A percentile compares a stretch with the other conserved stretches of the same genome.
Evolutionary conservation across 1,284 basidiomycete species (phyloP).

Genomic region (Sporisorium scitamineum): DNA sequence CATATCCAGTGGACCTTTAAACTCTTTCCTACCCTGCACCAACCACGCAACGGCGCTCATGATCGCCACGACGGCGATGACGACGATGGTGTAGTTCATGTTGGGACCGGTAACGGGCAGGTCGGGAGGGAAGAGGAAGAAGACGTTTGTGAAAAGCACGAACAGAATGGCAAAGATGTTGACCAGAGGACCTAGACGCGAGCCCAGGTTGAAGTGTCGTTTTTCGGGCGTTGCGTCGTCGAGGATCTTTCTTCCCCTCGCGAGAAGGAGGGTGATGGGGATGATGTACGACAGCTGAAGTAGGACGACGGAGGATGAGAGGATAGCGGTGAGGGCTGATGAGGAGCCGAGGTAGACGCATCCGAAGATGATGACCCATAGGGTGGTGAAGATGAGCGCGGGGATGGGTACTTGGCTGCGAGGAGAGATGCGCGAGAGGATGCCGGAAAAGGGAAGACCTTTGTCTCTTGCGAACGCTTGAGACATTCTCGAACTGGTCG

Average conservation of each 20-base stretch:
- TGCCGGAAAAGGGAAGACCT: conserved; percentile 75
- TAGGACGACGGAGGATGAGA: conserved; percentile 71
- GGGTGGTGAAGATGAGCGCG: conserved; percentile 75
- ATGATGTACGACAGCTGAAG: conserved; percentile 71
- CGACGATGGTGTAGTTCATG: conserved; percentile 72
- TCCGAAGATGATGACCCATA: conserved; percentile 69
- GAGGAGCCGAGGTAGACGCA: conserved; percentile 73
- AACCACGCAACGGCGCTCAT: conserved; percentile 49
- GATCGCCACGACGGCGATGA: conserved; percentile 47
- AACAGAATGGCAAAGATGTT: conserved; percentile 71
- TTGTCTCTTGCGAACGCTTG: conserved; percentile 80
- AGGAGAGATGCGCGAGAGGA: conserved; percentile 73
- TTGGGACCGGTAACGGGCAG: conserved; percentile 69
- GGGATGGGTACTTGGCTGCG: conserved; percentile 66
- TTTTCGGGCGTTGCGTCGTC: conserved; percentile 51
- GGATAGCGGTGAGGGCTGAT: conserved; percentile 72
- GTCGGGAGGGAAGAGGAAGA: conserved; percentile 73
- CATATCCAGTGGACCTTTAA: conserved; percentile 53
- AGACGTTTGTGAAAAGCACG: conserved; percentile 70
- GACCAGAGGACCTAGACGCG: conserved; percentile 58
- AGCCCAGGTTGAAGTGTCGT: conserved; percentile 40
- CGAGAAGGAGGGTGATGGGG: conserved; percentile 70
- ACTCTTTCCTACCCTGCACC: conserved; percentile 40
- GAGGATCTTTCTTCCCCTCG: conserved; percentile 70
- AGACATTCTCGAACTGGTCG: conserved; percentile 77